Evolutionary conservation across 2,329 filamentous ascomycete species (phyloP).

Genomic region (Pseudocercospora vitis): DNA sequence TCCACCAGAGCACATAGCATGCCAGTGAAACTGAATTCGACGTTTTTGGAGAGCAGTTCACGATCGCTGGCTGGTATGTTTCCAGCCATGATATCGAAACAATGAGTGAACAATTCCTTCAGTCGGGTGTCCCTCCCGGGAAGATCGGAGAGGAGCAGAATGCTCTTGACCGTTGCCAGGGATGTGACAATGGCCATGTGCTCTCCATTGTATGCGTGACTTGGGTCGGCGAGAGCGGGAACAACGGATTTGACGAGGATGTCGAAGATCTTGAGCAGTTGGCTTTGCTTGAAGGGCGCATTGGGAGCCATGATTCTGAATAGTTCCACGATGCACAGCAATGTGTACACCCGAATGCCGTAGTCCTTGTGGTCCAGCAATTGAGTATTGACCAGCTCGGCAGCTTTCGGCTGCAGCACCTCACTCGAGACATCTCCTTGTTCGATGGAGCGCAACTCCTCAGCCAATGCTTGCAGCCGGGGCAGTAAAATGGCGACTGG

Average conservation of each 20-base stretch:
- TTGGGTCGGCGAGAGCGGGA: constrained; percentile 80
- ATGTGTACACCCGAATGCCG: constrained; percentile 84
- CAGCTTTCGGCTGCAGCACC: constrained; percentile 80
- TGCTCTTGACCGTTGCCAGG: constrained; percentile 89
- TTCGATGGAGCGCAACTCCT: constrained; percentile 81
- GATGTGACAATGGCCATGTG: constrained; percentile 89
- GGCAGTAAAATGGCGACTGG: constrained; percentile 76
- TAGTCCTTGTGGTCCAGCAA: constrained; percentile 88
- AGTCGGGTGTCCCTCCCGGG: constrained; percentile 78
- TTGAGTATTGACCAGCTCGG: constrained; percentile 78
- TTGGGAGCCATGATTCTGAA: constrained; percentile 89
- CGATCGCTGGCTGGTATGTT: constrained; percentile 72
- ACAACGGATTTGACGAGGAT: constrained; percentile 82
- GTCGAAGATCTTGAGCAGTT: constrained; percentile 95
- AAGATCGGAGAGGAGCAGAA: constrained; percentile 85
- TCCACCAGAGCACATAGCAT: constrained; percentile 84
- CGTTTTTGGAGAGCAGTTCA: constrained; percentile 85
- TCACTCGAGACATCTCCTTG: constrained; percentile 81
- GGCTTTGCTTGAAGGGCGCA: constrained; percentile 85
- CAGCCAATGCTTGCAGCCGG: constrained; percentile 75
- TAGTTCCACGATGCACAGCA: constrained; percentile 89
- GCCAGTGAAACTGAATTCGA: constrained; percentile 87
- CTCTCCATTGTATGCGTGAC: constrained; percentile 87
- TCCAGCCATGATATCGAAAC: constrained; percentile 88
- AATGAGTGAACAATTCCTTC: constrained; percentile 76